Base-by-base conservation (phyloP, 2,329 filamentous ascomycete species). In the Diaporthe ilicicola region DNA sequence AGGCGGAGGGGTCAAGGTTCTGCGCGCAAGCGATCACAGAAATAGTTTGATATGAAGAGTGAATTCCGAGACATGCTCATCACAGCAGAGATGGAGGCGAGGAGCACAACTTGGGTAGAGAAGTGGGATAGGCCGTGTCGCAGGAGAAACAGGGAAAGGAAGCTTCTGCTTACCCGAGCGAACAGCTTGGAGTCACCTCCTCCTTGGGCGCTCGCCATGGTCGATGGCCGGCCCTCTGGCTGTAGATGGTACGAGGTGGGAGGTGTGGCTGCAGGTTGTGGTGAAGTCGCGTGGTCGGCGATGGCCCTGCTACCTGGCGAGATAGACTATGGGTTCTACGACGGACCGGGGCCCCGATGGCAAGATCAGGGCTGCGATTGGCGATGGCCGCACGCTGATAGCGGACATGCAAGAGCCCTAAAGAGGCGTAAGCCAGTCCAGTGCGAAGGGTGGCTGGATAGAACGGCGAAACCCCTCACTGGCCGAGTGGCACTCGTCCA, bases 161-260 rank as follows among this genome's bases (percentile, higher is more conserved):
- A 70, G 13, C 59, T 56, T 73, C 72, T 70, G 82, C 88, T 87
- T 89, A 99, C 96, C 87, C 96, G 91, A 83, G 96, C 95, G 87
- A 99, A 99, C 85, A 99, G 92, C 90, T 98, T 98, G 85, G 96
- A 97, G 90, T 98, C 96, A 84, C 96, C 94, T 85, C 93, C 94
- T 82, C 90, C 84, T 74, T 85, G 84, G 73, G 86, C 82, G 78
- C 80, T 84, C 77, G 88, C 86, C 88, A 90, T 90, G 78, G 78
- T 71, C 55, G 44, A 29, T 32, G 83, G 80, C 75, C 74, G 70
- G 68, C 67, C 29, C n/a, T 37, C 59, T 50, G 27, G 61, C 55
- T 72, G 65, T 66, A 50, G 61, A 53, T 42, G 67, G 56, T 62
- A 51, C 53, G 39, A 66, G 42, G 39, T 42, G 51, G 66, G 42